phyloP scores from a whole-genome alignment of 2,329 filamentous ascomycete species.

The Talaromyces amestolkiae region DNA sequence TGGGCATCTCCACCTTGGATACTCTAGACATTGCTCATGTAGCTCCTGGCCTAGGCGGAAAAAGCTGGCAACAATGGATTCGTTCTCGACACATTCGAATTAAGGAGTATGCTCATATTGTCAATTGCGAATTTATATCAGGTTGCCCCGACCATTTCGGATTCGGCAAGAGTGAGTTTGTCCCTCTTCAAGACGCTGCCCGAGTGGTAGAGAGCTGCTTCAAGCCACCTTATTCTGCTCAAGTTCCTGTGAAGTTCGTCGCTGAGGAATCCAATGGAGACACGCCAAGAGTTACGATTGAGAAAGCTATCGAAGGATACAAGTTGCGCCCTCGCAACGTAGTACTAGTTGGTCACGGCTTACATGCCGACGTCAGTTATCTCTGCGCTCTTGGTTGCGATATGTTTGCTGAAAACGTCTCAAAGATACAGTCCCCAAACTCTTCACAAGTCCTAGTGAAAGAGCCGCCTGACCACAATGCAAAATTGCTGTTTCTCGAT shows the following conservation, averaged over 20 bases:
- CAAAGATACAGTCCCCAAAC: neutral
- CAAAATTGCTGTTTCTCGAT: slow-evolving; percentile 54
- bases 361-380: slow-evolving; percentile 65
- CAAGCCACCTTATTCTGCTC: slow-evolving; percentile 52
- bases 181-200: slow-evolving; percentile 48
- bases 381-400: slow-evolving; percentile 65
- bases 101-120: slow-evolving; percentile 62
- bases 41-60: slow-evolving; percentile 60
- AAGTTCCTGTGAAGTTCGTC: slow-evolving; percentile 21
- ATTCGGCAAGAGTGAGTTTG: slow-evolving; percentile 59
- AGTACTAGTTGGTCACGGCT: slow-evolving; percentile 76
- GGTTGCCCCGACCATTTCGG: slow-evolving; percentile 79
- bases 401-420: slow-evolving; percentile 24
- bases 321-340: slow-evolving; percentile 52
- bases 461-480: neutral
- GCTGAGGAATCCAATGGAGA: slow-evolving; percentile 11
- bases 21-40: slow-evolving; percentile 57
- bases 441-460: neutral
- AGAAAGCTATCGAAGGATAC: slow-evolving; percentile 16
- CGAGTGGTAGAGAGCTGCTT: slow-evolving; percentile 55
- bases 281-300: slow-evolving; percentile 5
- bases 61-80: slow-evolving; percentile 67
- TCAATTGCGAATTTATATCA: slow-evolving; percentile 66
- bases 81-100: slow-evolving; percentile 73
- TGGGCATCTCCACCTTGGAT: slow-evolving; percentile 81